Conservation (phyloP, 441 rosid species). For the Syzygium syzygioides region DNA sequence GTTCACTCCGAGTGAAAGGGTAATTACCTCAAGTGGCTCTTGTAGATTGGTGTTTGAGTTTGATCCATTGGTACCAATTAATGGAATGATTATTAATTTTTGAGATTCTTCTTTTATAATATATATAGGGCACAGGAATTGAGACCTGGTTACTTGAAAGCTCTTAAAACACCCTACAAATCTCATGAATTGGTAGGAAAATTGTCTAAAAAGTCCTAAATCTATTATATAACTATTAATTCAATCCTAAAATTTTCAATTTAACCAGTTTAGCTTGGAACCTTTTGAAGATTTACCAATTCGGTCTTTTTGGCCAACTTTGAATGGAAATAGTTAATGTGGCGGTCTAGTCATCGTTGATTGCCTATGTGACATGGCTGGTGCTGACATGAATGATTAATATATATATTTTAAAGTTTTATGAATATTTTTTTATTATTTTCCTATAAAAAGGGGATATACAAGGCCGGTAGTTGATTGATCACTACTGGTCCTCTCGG, state of each 20-base stretch:
- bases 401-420: neutral
- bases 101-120: neutral
- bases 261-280: neutral
- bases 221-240: neutral
- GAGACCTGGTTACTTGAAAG: neutral
- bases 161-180: neutral
- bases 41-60: neutral
- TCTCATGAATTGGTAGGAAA: too few species aligned
- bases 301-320: neutral
- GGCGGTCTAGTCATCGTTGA: accelerated
- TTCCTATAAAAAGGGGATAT: neutral
- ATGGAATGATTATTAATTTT: neutral
- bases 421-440: neutral
- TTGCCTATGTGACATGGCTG: accelerated
- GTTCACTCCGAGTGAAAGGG: neutral
- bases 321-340: accelerated
- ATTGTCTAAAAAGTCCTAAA: neutral
- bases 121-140: neutral
- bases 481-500: accelerated
- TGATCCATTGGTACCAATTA: neutral
- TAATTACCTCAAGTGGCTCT: neutral
- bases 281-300: neutral
- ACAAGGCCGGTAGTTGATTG: accelerated
- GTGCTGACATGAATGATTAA: accelerated
- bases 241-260: too few species aligned